Base-by-base conservation (phyloP, 495 filamentous ascomycete species). In the Talaromyces trachyspermus region DNA sequence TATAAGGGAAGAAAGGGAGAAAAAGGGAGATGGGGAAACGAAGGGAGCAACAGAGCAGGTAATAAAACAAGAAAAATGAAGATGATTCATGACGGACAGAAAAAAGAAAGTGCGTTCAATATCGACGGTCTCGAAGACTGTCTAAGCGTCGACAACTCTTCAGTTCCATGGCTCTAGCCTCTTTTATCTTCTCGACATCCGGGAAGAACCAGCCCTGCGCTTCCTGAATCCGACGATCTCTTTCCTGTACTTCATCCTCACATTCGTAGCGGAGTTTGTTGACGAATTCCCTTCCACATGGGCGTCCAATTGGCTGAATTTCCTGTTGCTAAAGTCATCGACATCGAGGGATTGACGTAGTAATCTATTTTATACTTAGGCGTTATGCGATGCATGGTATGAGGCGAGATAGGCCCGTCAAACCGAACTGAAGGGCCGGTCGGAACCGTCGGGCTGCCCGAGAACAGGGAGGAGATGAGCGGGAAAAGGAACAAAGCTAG, bases 181-280 rank as follows among this genome's bases (percentile, higher is more conserved):
- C 62, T 50, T 77, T 71, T 81, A 95, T 79, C 74, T 87, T 87
- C 44, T 82, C 81, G 26, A 72, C 68, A 60, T 95, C 88, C 32
- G 75, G 76, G 65, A 78, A 87, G 56, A 97, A 89, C 85, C 88
- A 95, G 10, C 92, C 91, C 56, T 85, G 80, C 2, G 92, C 90
- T 24, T 86, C 85, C 42, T 95, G 78, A 35, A 80, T 66, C 65
- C 89, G 71, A 24, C 78, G 72, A 46, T 79, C 74, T 60, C 79
- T 76, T 43, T 74, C 60, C 32, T 73, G 62, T 42, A 75, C 62
- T 60, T 97, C 91, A 24, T 64, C 63, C 41, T 89, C 84, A 63
- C 92, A 98, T 49, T 82, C 73, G 38, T 74, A 68, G 20, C 74
- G 72, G 14, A 96, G 65, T 33, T 68, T 63, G 26, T 74, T 70